Evolutionary conservation across 1,284 basidiomycete species (phyloP).

Genomic region (Puccinia triticina): DNA sequence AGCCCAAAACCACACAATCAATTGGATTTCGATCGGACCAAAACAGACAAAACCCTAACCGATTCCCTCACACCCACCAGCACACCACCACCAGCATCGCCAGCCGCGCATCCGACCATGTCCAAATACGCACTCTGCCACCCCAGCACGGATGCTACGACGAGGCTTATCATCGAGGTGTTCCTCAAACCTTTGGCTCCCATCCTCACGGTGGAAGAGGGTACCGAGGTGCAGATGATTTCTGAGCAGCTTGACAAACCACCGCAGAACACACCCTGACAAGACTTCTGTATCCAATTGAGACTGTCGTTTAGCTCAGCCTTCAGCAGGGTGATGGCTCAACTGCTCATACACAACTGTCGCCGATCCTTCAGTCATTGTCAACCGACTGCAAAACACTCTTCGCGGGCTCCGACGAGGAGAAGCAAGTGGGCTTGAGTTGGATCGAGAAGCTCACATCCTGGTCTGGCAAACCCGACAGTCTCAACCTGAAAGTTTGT

Average conservation of each 20-base stretch:
- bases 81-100: too few relatives aligned
- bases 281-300: too few relatives aligned
- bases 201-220: background rate
- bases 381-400: slow-evolving; percentile 11
- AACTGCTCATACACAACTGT: background rate
- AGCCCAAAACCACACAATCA: too few relatives aligned
- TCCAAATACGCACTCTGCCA: slow-evolving; percentile 11
- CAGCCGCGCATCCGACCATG: too few relatives aligned
- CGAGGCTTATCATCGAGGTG: slow-evolving; percentile 18
- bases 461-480: background rate
- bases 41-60: too few relatives aligned
- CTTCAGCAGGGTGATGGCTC: background rate
- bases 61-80: too few relatives aligned
- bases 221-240: slow-evolving; percentile 23
- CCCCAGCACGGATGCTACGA: slow-evolving; percentile 30
- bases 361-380: slow-evolving; percentile 9
- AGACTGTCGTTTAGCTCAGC: slow-evolving; percentile 25
- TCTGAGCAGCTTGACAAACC: background rate
- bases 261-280: background rate
- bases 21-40: too few relatives aligned
- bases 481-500: slow-evolving; percentile 9
- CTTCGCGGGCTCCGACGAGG: slow-evolving; percentile 8
- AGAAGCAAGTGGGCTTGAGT: slow-evolving; percentile 6
- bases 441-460: slow-evolving; percentile 28
- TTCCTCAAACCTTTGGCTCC: slow-evolving; percentile 35